Evolutionary conservation across 306 rosid genomes (phyloP), one percentile per base, ranked within the genome.

Genomic region (Biancaea sappan): DNA sequence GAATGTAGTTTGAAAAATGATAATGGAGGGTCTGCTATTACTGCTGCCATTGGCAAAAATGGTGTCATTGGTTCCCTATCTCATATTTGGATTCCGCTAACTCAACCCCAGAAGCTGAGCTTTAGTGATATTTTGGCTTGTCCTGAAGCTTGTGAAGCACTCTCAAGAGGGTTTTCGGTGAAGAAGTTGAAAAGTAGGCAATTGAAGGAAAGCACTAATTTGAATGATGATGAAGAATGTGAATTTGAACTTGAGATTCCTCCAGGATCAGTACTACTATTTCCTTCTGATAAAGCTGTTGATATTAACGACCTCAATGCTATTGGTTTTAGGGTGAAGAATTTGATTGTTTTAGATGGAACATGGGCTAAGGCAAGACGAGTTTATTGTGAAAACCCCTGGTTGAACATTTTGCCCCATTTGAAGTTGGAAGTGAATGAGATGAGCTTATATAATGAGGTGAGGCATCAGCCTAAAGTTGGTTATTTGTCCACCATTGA

Each of bases 321-420:
- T 57, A 61, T 70, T 75, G 83, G 81, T 68, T 69, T 79, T 24
- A 60, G 82, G 75, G 88, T 93, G 66, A 86, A 77, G 83, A 85
- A 89, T 73, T 73, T 91, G 90, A 89, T 91, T 62, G 92, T 93
- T 38, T 69, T 88, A 57, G 97, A 93, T 81, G 96, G 97, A 67
- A 93, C 97, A 51, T 91, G 98, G 98, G 84, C 98, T 6, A 93
- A 93, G 87, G 98, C 98, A 24, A 93, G 71, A 72, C 88, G 97
- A 75, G 79, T 94, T 71, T 89, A 94, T 66, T 72, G 80, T 25
- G 97, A 94, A 65, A 94, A 91, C 74, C 94, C 94, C 56, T 94
- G 96, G 98, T 58, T 94, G 77, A 83, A 79, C 50, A 66, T 86
- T 62, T 79, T 94, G 86, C 97, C 94, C 0, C 98, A 94, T 79